Conservation (phyloP, 116 monocot genomes). For the Cymodocea nodosa region DNA sequence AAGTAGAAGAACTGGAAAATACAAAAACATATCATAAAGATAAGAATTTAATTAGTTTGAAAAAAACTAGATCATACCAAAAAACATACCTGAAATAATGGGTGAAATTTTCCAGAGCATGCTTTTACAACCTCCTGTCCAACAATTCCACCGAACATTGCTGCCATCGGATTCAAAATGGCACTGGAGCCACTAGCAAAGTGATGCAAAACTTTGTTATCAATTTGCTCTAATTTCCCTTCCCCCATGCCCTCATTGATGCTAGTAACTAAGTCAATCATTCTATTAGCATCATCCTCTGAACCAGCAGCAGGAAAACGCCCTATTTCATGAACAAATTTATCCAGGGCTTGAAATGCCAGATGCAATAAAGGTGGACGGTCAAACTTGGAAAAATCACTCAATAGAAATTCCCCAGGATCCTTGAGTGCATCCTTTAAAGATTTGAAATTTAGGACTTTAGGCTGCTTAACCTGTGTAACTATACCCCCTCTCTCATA, state of each 20-base stretch:
- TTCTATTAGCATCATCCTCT: slow-evolving; percentile 22
- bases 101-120: slow-evolving; percentile 46
- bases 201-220: slow-evolving; percentile 30
- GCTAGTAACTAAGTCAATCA: slow-evolving; percentile 15
- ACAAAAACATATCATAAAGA: background rate
- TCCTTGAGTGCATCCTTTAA: slow-evolving; percentile 34
- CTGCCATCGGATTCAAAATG: slow-evolving; percentile 45
- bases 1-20: slow-evolving; percentile 38
- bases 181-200: slow-evolving; percentile 38
- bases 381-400: slow-evolving; percentile 51
- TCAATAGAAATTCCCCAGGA: slow-evolving; percentile 39
- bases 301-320: slow-evolving; percentile 34
- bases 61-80: slow-evolving; percentile 1
- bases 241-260: slow-evolving; percentile 28
- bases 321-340: slow-evolving; percentile 22
- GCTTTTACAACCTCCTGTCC: slow-evolving; percentile 49
- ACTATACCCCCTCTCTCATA: slow-evolving; percentile 40
- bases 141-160: slow-evolving; percentile 49
- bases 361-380: slow-evolving; percentile 32
- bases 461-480: slow-evolving; percentile 42
- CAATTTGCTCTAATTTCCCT: slow-evolving; percentile 17
- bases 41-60: background rate
- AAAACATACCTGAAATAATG: slow-evolving; percentile 34
- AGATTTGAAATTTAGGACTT: slow-evolving; percentile 32
- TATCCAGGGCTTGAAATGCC: slow-evolving; percentile 43